phyloP scores from a whole-genome alignment of 768 basidiomycete species.

The Clitopilus passeckerianus region DNA sequence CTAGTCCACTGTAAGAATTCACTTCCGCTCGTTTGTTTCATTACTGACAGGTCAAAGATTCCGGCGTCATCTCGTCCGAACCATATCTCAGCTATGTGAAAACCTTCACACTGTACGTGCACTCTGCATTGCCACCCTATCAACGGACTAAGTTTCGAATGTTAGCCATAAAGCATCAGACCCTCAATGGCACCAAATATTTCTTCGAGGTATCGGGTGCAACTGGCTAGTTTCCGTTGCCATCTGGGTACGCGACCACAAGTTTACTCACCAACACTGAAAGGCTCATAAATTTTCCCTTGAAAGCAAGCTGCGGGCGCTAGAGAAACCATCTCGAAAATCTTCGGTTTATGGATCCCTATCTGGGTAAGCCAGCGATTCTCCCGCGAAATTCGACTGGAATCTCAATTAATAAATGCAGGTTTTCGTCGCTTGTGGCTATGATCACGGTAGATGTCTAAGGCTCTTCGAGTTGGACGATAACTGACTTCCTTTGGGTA shows the following conservation, averaged over 20 bases:
- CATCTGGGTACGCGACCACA: conserved; percentile 52
- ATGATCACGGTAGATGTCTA: conserved; percentile 56
- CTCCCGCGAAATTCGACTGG: neutral
- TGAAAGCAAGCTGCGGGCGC: conserved; percentile 64
- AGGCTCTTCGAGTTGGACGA: neutral
- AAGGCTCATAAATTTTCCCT: too few species aligned
- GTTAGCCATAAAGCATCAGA: conserved; percentile 56
- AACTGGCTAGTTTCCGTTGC: conserved; percentile 76
- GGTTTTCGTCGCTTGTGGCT: conserved; percentile 68
- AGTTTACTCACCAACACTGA: neutral
- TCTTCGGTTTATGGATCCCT: conserved; percentile 66
- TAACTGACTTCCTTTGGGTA: neutral
- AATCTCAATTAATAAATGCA: conserved; percentile 14
- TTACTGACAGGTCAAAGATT: conserved; percentile 31
- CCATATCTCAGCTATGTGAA: conserved; percentile 55
- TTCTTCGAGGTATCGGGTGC: conserved; percentile 69
- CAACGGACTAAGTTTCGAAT: neutral
- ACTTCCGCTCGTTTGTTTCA: neutral
- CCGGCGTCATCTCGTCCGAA: conserved; percentile 50
- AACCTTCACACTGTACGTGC: conserved; percentile 53
- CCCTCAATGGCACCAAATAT: conserved; percentile 69
- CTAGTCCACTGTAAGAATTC: conserved; percentile 54
- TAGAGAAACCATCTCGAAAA: conserved; percentile 65
- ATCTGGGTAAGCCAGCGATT: conserved; percentile 50
- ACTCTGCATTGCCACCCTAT: neutral